Conservation (phyloP, 2,329 filamentous ascomycete genomes). For the Pseudogymnoascus sp. region DNA sequence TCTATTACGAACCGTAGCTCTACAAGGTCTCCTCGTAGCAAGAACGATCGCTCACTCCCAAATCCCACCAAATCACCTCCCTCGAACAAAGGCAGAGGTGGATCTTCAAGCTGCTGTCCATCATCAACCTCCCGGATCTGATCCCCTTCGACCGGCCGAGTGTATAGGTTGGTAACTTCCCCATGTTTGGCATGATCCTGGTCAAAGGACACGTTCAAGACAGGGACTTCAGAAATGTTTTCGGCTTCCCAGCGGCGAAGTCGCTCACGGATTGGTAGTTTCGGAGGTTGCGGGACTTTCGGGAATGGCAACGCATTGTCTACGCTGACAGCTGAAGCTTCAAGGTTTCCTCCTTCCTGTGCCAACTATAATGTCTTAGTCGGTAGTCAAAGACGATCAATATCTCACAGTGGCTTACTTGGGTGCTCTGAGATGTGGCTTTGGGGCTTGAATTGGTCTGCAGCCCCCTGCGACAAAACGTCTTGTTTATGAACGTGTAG, state of each 20-base stretch:
- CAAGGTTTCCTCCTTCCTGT: background rate
- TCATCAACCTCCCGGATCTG: background rate
- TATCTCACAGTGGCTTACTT: background rate
- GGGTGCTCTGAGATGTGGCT: background rate
- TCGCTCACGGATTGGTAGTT: constrained; percentile 6
- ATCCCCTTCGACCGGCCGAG: background rate
- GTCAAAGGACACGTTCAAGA: background rate
- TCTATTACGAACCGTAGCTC: constrained; percentile 23
- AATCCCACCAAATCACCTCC: constrained; percentile 44
- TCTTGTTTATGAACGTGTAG: background rate
- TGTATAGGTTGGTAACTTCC: constrained; percentile 1
- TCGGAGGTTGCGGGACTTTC: background rate
- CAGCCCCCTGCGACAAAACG: background rate
- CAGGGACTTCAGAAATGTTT: background rate
- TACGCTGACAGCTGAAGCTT: background rate
- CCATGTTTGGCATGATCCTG: background rate
- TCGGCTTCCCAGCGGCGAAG: constrained; percentile 1
- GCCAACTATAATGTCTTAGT: background rate
- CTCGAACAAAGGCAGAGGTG: constrained; percentile 30
- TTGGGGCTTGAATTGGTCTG: background rate
- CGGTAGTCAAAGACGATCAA: background rate
- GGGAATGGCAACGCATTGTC: background rate
- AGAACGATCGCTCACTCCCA: constrained; percentile 24
- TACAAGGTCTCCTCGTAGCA: constrained; percentile 30
- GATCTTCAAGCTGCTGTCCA: background rate